phyloP scores from a whole-genome alignment of 352 stramenopile genomes.

The Phytopythium boreale region DNA sequence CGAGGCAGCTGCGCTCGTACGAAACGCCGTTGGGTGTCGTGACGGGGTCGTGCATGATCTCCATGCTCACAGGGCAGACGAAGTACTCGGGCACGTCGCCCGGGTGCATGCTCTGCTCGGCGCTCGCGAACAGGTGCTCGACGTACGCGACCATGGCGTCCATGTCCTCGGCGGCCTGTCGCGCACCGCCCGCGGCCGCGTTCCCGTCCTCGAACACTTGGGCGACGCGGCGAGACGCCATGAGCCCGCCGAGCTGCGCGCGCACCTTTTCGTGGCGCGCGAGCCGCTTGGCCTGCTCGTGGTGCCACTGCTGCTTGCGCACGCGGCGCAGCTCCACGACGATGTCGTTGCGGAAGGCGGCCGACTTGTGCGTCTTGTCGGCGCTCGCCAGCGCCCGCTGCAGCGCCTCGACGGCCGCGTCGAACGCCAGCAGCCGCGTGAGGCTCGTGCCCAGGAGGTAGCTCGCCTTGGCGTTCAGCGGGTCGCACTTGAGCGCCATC shows the following conservation, averaged over 20 bases:
- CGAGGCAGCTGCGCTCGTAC: slow-evolving; percentile 67
- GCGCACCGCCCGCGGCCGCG: neutral
- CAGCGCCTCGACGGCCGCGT: slow-evolving; percentile 50
- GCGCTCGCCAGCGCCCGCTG: slow-evolving; percentile 42
- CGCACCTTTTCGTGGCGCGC: slow-evolving; percentile 43
- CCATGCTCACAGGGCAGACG: slow-evolving; percentile 80
- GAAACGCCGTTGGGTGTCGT: slow-evolving; percentile 78
- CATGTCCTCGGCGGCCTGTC: slow-evolving; percentile 18
- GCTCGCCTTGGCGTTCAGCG: slow-evolving; percentile 69
- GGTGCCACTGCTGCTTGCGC: slow-evolving; percentile 68
- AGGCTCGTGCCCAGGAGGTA: slow-evolving; percentile 72
- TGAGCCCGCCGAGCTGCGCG: slow-evolving; percentile 34
- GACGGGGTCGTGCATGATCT: slow-evolving; percentile 78
- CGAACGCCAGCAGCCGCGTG: slow-evolving; percentile 43
- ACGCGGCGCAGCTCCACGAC: slow-evolving; percentile 45
- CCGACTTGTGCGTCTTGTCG: slow-evolving; percentile 55
- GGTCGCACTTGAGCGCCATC: slow-evolving; percentile 48
- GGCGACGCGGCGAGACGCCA: slow-evolving; percentile 20
- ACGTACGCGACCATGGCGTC: slow-evolving; percentile 63
- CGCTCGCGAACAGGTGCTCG: slow-evolving; percentile 42
- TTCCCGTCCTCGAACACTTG: slow-evolving; percentile 21
- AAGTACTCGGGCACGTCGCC: slow-evolving; percentile 76
- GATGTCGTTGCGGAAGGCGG: slow-evolving; percentile 58
- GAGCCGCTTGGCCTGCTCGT: slow-evolving; percentile 32
- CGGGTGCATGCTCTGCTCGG: slow-evolving; percentile 46